phyloP scores from a whole-genome alignment of 768 basidiomycete genomes.

The Termitomyces bulborhizus region DNA sequence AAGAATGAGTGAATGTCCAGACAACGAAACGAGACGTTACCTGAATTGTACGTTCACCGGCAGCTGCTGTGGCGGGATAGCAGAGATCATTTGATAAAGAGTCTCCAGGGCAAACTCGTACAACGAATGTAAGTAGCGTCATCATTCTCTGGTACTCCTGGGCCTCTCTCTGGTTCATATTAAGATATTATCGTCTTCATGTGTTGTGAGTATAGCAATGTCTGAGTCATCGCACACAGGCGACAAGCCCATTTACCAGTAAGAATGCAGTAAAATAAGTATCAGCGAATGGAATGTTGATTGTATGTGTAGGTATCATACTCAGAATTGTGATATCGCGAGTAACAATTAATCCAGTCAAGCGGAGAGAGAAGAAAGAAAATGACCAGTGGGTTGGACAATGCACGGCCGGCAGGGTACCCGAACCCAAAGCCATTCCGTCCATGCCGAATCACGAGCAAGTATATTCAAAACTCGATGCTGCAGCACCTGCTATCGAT shows the following conservation, averaged over 20 bases:
- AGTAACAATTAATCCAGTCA: conserved; percentile 7
- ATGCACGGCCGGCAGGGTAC: not conserved
- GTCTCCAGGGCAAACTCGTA: no score
- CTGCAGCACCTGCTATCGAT: not conserved
- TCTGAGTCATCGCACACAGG: no score
- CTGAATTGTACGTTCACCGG: no score
- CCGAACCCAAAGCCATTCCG: not conserved
- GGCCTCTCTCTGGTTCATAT: no score
- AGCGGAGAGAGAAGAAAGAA: not conserved
- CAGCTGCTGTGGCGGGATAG: no score
- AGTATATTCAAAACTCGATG: not conserved
- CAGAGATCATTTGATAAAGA: no score
- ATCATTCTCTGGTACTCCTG: no score
- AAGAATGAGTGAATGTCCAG: no score
- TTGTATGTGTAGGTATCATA: conserved; percentile 8
- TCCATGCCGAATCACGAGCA: not conserved
- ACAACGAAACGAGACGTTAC: no score
- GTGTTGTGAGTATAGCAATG: no score
- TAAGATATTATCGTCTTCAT: no score
- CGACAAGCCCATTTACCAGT: not conserved
- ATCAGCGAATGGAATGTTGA: not conserved
- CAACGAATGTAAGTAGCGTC: no score
- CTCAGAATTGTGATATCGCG: conserved; percentile 2
- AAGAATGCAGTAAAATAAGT: not conserved
- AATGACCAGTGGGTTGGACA: not conserved